Conservation (phyloP, 805 yeast species). For the Cyberlindnera veronae region DNA sequence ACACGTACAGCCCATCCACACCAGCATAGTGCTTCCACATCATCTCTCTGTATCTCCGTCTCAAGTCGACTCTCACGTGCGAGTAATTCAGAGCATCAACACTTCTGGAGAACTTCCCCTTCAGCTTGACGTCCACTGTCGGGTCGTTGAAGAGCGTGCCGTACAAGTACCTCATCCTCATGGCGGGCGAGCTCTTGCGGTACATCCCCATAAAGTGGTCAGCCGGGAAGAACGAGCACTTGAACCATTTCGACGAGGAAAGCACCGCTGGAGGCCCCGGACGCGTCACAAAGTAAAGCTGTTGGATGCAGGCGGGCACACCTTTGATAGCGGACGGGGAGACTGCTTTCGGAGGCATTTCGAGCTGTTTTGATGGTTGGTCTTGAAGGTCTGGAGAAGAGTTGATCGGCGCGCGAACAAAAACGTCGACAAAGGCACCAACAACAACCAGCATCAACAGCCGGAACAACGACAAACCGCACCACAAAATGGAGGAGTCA, state of each 20-base stretch:
- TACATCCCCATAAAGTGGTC: conserved; percentile 21
- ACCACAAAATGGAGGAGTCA: conserved; percentile 18
- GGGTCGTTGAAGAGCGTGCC: conserved; percentile 19
- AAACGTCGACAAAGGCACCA: background rate
- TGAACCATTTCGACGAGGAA: conserved; percentile 12
- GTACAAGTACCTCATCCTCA: conserved; percentile 19
- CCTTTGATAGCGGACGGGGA: conserved; percentile 9
- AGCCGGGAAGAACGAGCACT: conserved; percentile 20
- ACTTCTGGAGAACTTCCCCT: conserved; percentile 11
- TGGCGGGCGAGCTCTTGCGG: conserved; percentile 23
- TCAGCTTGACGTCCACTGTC: conserved; percentile 2
- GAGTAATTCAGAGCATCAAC: conserved; percentile 20
- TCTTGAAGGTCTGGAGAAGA: background rate
- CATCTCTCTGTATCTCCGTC: conserved; percentile 13
- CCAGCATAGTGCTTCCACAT: conserved; percentile 15
- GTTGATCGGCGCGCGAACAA: background rate
- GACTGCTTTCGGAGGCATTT: conserved; percentile 5
- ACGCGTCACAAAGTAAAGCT: conserved; percentile 10
- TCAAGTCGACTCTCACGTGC: conserved; percentile 15
- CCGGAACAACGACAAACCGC: conserved; percentile 11
- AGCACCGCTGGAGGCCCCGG: conserved; percentile 11
- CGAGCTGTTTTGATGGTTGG: background rate
- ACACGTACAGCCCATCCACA: conserved; percentile 23
- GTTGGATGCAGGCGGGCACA: conserved; percentile 9
- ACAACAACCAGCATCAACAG: background rate